phyloP scores from a whole-genome alignment of 2,329 filamentous ascomycete species.

The Penicillium hesseltinei region DNA sequence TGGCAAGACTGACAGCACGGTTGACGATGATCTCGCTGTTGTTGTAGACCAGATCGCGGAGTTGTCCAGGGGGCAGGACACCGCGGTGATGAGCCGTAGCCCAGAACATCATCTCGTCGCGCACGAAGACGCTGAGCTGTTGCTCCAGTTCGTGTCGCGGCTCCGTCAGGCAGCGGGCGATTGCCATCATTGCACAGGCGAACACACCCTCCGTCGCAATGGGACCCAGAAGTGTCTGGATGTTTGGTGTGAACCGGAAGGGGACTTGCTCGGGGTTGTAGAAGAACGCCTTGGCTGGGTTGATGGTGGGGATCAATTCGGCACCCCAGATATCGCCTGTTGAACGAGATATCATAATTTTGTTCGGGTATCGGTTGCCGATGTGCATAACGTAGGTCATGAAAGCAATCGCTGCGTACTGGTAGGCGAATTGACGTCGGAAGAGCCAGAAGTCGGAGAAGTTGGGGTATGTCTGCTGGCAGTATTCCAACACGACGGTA shows the following conservation, averaged over 20 bases:
- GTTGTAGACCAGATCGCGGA: slow-evolving; percentile 74
- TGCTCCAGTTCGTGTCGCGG: slow-evolving; percentile 82
- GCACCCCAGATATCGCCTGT: slow-evolving; percentile 96
- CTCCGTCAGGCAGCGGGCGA: slow-evolving; percentile 89
- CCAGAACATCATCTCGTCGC: slow-evolving; percentile 98
- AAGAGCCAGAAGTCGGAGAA: slow-evolving; percentile 98
- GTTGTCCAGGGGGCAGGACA: slow-evolving; percentile 62
- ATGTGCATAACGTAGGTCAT: slow-evolving; percentile 99
- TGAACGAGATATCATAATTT: slow-evolving; percentile 83
- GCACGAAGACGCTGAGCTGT: slow-evolving; percentile 88
- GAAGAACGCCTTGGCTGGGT: slow-evolving; percentile 79
- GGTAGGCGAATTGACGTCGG: slow-evolving; percentile 93
- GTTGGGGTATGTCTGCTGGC: slow-evolving; percentile 80
- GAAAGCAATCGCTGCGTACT: slow-evolving; percentile 90
- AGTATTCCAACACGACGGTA: slow-evolving; percentile 80
- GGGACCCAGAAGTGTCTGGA: slow-evolving; percentile 94
- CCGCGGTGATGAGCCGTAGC: slow-evolving; percentile 75
- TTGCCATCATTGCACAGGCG: slow-evolving; percentile 91
- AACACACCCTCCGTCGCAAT: slow-evolving; percentile 96
- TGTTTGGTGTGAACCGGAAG: slow-evolving; percentile 93
- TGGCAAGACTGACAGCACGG: slow-evolving; percentile 79
- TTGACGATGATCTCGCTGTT: slow-evolving; percentile 94
- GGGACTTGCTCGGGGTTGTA: slow-evolving; percentile 94
- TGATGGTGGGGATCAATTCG: slow-evolving; percentile 89
- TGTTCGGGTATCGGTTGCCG: slow-evolving; percentile 91